Evolutionary conservation across 1,284 basidiomycete species (phyloP), one percentile per base, ranked within the genome.

Genomic region (Violaceomyces palustris): DNA sequence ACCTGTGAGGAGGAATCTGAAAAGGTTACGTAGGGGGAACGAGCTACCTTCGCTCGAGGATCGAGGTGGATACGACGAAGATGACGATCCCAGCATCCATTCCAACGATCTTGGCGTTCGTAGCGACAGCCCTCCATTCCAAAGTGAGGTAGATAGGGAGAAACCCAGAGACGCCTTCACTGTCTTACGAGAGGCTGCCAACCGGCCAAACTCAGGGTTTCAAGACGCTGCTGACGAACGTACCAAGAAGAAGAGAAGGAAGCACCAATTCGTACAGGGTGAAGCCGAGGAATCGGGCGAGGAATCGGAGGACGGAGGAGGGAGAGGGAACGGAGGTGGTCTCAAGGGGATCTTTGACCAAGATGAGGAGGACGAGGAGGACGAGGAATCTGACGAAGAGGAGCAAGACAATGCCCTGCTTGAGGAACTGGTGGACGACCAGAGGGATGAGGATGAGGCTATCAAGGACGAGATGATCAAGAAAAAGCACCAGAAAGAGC

Each of bases 271-370:
- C 48, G 54, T 72, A 26, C 61, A 60, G 35, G 69, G 67, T 5
- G 69, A 72, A 39, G 69, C 69, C n/a, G 69, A 64, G 41, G 69
- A 72, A 49, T 72, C 69, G 2, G 69, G 69, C 23, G 64, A 65
- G 22, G 67, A 70, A 36, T 54, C 60, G 43, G 50, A 48, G 2
- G 46, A 39, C 12, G 50, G 57, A n/a, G 24, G 28, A 6, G 40
- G 45, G 33, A 43, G 44, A 12, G 53, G 50, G 17, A 57, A 51
- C 25, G 64, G 54, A 12, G 60, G 65, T 12, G 69, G 67, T 17
- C 46, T 69, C 12, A 49, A 49, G 15, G 69, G 67, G 15, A 41
- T 69, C 32, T 68, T 69, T 25, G 60, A 44, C 29, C 63, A 68
- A 32, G 52, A 64, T 22, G 33, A 47, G 3, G 49, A 33, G 19